Evolutionary conservation across 2,329 filamentous ascomycete species (phyloP).

Genomic region (Fusarium pseudocircinatum): DNA sequence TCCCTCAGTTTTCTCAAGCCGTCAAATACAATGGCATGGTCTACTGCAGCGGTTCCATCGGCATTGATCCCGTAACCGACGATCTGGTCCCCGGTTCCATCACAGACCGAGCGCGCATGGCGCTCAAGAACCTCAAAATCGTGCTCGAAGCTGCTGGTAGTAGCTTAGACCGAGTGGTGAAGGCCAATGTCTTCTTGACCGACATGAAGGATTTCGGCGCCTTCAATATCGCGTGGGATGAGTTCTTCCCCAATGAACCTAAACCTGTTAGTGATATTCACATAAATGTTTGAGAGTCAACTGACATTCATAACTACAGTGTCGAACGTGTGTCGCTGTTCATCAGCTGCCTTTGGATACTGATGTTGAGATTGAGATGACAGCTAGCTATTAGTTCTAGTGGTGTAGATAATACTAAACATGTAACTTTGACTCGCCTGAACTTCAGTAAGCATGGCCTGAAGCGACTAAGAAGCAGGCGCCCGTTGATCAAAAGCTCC

Average conservation of each 20-base stretch:
- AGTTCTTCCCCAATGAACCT: not conserved
- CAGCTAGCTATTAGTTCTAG: not conserved
- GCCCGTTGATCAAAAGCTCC: too few species aligned
- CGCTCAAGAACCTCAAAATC: not conserved
- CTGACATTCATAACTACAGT: too few species aligned
- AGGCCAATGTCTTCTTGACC: slow-evolving; percentile 4
- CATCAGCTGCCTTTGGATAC: not conserved
- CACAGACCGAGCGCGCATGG: not conserved
- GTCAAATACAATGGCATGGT: not conserved
- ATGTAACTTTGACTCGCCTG: too few species aligned
- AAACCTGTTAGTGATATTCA: not conserved
- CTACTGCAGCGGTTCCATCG: not conserved
- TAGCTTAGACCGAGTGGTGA: not conserved
- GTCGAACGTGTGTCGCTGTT: slow-evolving; percentile 2
- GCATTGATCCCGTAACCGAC: not conserved
- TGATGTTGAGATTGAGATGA: slow-evolving; percentile 15
- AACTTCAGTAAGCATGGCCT: too few species aligned
- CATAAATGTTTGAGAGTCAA: too few species aligned
- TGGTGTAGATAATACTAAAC: accelerated
- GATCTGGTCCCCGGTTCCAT: not conserved
- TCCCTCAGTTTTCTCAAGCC: not conserved
- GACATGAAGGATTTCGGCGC: slow-evolving; percentile 4
- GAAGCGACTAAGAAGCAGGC: too few species aligned
- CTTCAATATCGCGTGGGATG: slow-evolving; percentile 7
- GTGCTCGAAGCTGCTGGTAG: slow-evolving; percentile 4